phyloP scores from a whole-genome alignment of 1,284 basidiomycete species.

The Lentinula novae-zelandiae region DNA sequence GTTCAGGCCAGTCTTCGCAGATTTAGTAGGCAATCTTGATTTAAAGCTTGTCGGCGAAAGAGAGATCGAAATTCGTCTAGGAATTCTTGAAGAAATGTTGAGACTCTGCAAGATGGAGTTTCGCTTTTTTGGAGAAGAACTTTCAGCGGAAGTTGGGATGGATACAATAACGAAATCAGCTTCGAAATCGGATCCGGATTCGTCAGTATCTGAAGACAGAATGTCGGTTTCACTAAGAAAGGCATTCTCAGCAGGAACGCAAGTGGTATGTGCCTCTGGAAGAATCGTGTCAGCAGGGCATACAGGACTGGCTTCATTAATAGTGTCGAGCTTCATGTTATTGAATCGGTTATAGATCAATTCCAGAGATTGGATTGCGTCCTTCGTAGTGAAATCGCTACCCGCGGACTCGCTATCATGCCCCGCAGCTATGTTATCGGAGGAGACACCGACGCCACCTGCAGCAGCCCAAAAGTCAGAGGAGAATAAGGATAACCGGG shows the following conservation, averaged over 20 bases:
- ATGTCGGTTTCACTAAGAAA: background rate
- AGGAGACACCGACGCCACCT: background rate
- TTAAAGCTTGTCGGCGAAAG: slow-evolving; percentile 1
- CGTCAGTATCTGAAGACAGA: background rate
- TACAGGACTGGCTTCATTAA: background rate
- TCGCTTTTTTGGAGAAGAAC: background rate
- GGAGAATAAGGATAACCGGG: background rate
- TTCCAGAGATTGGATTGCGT: slow-evolving; percentile 6
- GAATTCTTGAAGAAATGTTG: slow-evolving; percentile 6
- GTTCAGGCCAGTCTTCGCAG: background rate
- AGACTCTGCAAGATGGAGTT: slow-evolving; percentile 7
- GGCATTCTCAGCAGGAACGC: background rate
- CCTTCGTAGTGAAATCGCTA: background rate
- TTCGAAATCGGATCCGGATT: background rate
- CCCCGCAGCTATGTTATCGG: background rate
- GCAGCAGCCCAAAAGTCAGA: slow-evolving; percentile 1
- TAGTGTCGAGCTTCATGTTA: slow-evolving; percentile 1
- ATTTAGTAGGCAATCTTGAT: background rate
- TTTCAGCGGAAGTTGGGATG: background rate
- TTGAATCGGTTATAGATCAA: slow-evolving; percentile 3
- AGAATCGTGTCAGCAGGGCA: background rate
- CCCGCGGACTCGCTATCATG: background rate
- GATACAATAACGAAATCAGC: slow-evolving; percentile 6
- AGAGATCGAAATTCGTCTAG: slow-evolving; percentile 8
- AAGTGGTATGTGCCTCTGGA: background rate